Conservation (phyloP, 257 asterid genomes). For the Fraxinus pennsylvanica region DNA sequence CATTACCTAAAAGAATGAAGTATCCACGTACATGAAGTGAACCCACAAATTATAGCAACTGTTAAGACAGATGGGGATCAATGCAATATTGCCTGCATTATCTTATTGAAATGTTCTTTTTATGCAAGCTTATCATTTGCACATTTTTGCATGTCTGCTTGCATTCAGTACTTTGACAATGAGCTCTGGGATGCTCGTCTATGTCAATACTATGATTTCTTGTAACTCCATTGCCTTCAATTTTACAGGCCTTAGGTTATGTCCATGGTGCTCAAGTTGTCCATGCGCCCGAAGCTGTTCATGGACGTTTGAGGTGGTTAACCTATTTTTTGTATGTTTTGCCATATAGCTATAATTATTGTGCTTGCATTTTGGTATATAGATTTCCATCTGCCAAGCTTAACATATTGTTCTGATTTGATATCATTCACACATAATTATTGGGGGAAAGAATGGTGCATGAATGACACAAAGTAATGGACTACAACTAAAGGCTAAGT, state of each 20-base stretch:
- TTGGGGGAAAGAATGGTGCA: not conserved
- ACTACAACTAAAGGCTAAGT: not conserved
- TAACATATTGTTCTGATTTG: not conserved
- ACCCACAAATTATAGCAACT: not conserved
- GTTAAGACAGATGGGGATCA: not conserved
- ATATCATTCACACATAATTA: not conserved
- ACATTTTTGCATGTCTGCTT: not conserved
- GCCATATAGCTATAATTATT: not conserved
- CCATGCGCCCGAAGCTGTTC: conserved; percentile 86
- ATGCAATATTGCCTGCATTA: not conserved
- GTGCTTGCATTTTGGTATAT: not conserved
- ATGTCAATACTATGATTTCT: not conserved
- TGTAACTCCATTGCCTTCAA: not conserved
- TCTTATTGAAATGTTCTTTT: not conserved
- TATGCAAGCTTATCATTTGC: not conserved
- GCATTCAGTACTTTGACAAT: not conserved
- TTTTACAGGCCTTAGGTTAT: conserved; percentile 81
- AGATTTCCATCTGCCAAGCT: not conserved
- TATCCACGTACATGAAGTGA: not conserved
- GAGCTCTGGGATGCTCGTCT: not conserved
- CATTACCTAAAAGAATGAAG: not conserved
- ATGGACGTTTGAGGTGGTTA: conserved; percentile 90
- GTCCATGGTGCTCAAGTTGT: conserved; percentile 91
- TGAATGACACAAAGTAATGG: not conserved
- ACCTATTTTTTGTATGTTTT: not conserved